Evolutionary conservation across 495 filamentous ascomycete genomes (phyloP), one percentile per base, ranked within the genome.

Genomic region (Daldinia childiae): DNA sequence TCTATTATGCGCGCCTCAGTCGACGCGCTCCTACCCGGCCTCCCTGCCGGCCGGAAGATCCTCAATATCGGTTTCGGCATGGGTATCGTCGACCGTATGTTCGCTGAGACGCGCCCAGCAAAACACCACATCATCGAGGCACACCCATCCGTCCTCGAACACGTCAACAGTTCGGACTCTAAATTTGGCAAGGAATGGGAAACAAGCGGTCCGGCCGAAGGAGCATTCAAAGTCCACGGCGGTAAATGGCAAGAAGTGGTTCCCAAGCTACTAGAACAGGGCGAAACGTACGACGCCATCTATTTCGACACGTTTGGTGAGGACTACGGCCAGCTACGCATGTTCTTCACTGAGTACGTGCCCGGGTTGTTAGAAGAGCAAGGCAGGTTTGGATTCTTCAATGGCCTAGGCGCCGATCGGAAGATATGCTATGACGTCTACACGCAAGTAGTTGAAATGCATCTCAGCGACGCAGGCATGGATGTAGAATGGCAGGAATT

Each of bases 301-400:
- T 99, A 98, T 82, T 98, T 97, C 74, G 96, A 98, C 77, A 99
- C 95, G 0, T 99, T 98, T 73, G 95, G 94, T 7, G 96, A 98
- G 81, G 90, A 92, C 51, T 99, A 99, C 80, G 82, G 81, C 5
- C 92, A 93, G 77, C 87, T 99, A 43, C 90, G 90, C 34, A 84
- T 89, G 32, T 99, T 99, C 82, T 97, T 99, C 78, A 88, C 85
- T 12, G 95, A 99, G 77, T 90, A 90, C 69, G 88, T 98, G 0
- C 91, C 96, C 52, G 90, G 87, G 0, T 77, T 98, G 45, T 81
- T 99, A 4, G 90, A 91, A 75, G 81, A 86, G 52, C 79, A 89
- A 15, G 92, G 94, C 0, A 87, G 82, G 17, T 99, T 96, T 82
- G 89, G 93, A 21, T 98, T 97, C 82, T 99, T 98, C 79, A 95